These are phyloP conservation scores for Penicillium ochrochloron DNA, from an alignment of 495 filamentous ascomycete species.

Conservation along the genomic window DNA sequence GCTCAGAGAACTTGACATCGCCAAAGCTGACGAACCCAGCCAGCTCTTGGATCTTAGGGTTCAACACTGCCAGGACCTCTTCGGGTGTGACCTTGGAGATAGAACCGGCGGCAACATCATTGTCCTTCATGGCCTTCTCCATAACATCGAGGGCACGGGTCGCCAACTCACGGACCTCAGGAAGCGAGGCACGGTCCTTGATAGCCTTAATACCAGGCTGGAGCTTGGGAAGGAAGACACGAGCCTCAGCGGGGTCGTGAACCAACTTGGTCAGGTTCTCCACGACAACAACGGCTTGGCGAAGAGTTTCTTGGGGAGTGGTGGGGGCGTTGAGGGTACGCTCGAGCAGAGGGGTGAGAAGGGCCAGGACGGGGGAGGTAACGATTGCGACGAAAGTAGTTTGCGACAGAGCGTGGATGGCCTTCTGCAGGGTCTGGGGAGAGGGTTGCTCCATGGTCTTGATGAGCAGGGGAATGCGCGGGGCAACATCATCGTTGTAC, in stretches of 20 bases:
- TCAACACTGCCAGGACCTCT: slow-evolving; percentile 75
- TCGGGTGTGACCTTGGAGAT: slow-evolving; percentile 73
- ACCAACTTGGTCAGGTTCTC: slow-evolving; percentile 99
- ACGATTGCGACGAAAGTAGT: slow-evolving; percentile 99
- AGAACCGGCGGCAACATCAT: slow-evolving; percentile 56
- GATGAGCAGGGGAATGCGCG: slow-evolving; percentile 89
- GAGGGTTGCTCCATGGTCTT: slow-evolving; percentile 95
- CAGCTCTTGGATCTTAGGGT: slow-evolving; percentile 72
- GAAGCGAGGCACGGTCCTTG: slow-evolving; percentile 84
- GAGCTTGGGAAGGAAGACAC: slow-evolving; percentile 94
- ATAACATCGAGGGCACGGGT: slow-evolving; percentile 83
- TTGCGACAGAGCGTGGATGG: slow-evolving; percentile 94
- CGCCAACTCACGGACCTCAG: slow-evolving; percentile 92
- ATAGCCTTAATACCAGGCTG: slow-evolving; percentile 92
- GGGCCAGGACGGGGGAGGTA: slow-evolving; percentile 96
- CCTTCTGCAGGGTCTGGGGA: slow-evolving; percentile 84
- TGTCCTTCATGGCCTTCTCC: slow-evolving; percentile 87
- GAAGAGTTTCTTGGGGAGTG: slow-evolving; percentile 91
- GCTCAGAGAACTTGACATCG: slow-evolving; percentile 63
- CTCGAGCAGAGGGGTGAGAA: slow-evolving; percentile 94
- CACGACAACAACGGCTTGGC: slow-evolving; percentile 95
- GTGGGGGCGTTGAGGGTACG: slow-evolving; percentile 86
- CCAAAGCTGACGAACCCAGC: slow-evolving; percentile 64
- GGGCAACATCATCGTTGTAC: slow-evolving; percentile 95
- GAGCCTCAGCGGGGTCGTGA: slow-evolving; percentile 94